phyloP scores from a whole-genome alignment of 23 red algal genomes.

The Chondrus crispus region DNA sequence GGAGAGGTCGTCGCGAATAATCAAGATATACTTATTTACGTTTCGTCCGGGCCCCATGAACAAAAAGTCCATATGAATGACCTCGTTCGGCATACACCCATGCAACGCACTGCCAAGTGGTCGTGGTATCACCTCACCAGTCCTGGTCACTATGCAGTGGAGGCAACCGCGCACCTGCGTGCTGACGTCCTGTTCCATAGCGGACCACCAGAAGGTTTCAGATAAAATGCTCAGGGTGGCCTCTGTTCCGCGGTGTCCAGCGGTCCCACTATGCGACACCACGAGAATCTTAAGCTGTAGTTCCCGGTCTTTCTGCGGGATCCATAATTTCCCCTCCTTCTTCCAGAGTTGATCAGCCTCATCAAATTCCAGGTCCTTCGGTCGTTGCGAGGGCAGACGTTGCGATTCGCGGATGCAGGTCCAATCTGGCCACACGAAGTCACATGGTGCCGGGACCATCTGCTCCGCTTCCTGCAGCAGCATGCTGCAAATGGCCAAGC shows the following conservation, averaged over 20 bases:
- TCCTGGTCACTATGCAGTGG: background rate
- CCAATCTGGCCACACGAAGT: background rate
- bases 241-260: slow-evolving; percentile 2
- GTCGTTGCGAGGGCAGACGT: background rate
- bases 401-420: too few species aligned
- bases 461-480: background rate
- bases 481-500: background rate
- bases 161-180: background rate
- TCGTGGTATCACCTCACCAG: background rate
- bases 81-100: slow-evolving; percentile 3
- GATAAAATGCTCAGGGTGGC: background rate
- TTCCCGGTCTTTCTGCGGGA: background rate
- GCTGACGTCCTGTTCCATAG: background rate
- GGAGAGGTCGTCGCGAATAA: slow-evolving; percentile 12
- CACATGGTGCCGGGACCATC: background rate
- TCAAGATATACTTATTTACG: background rate
- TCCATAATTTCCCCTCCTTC: background rate
- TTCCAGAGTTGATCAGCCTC: background rate
- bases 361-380: background rate
- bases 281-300: slow-evolving; percentile 8
- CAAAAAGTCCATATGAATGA: slow-evolving; percentile 20
- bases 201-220: background rate
- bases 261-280: background rate
- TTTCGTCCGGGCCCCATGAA: background rate
- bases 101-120: slow-evolving; percentile 19